Percentiles rank a stretch among this genome's conserved stretches.
Evolutionary conservation across 2,329 filamentous ascomycete species (phyloP).

Genomic region (Penicillium psychrosexuale): DNA sequence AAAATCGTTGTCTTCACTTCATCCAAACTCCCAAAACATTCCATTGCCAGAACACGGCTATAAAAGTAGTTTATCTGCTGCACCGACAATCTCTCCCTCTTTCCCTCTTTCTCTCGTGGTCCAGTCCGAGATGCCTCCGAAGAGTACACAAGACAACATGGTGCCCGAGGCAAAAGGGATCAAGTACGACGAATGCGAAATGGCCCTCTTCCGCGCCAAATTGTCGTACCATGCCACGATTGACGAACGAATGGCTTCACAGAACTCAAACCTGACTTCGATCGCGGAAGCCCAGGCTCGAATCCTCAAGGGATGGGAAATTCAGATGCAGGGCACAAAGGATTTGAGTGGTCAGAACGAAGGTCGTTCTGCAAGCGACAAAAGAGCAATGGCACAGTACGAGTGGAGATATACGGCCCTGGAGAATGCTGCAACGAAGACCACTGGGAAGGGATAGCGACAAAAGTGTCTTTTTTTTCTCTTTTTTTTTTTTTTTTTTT

Average conservation of each 20-base stretch:
- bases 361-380: conserved; percentile 29
- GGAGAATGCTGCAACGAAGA: conserved; percentile 32
- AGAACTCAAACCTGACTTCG: conserved; percentile 33
- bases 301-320: conserved; percentile 38
- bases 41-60: neutral
- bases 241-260: conserved; percentile 31
- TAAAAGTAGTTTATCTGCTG: neutral
- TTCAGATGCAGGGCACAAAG: conserved; percentile 34
- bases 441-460: conserved; percentile 11
- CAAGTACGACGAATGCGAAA: conserved; percentile 38
- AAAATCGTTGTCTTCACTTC: neutral
- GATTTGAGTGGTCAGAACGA: conserved; percentile 34
- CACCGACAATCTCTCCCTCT: neutral
- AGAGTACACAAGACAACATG: conserved; percentile 19
- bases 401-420: conserved; percentile 36
- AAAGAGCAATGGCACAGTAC: conserved; percentile 34
- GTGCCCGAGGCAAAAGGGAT: conserved; percentile 36
- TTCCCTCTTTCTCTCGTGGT: neutral
- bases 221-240: conserved; percentile 36
- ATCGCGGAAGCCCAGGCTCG: conserved; percentile 35
- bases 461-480: conserved; percentile 8
- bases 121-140: conserved; percentile 24
- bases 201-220: conserved; percentile 38
- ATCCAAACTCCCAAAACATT: neutral
- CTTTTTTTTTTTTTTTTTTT: neutral